Evolutionary conservation across 176 grass and related monocot species (phyloP).

Genomic region (sorghum (Sorghum bicolor)): Sorghum_bicolor_NCBIv3 NC_012871.2:71690001-71690500

Average conservation of each 20-base stretch:
- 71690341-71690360: constrained; percentile 11
- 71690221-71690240: constrained; percentile 25
- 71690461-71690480: constrained; percentile 12
- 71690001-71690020: constrained; percentile 42
- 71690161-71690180: background rate
- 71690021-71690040: constrained; percentile 16
- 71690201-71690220: background rate
- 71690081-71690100: constrained; percentile 6
- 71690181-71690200: constrained; percentile 20
- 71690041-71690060: background rate
- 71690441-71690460: constrained; percentile 35
- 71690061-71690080: constrained; percentile 19
- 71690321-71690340: background rate
- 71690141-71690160: constrained; percentile 18
- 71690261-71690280: background rate
- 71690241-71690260: background rate
- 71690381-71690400: constrained; percentile 24
- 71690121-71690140: background rate
- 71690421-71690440: constrained; percentile 33
- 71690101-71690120: background rate
- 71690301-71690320: background rate
- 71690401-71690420: constrained; percentile 44
- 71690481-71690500: constrained; percentile 30
- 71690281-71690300: background rate
- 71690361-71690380: background rate